A percentile compares a stretch with the other conserved stretches of the same genome.
Conservation (phyloP, 176 grass and related monocot species). For the Alloteropsis semialata region DNA sequence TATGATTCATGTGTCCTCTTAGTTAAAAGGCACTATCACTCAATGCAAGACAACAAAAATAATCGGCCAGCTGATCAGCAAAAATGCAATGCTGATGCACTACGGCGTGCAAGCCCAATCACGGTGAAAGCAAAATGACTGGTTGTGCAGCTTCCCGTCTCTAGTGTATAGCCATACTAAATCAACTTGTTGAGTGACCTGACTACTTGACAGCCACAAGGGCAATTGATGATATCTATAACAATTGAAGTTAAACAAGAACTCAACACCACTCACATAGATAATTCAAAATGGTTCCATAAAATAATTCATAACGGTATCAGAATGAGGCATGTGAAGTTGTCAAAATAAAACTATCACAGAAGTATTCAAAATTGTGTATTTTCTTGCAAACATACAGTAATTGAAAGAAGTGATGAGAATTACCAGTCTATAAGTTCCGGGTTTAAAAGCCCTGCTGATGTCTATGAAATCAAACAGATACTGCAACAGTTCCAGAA, state of each 20-base stretch:
- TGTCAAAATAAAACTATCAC: neutral
- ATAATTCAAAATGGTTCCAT: neutral
- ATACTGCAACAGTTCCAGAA: slow-evolving; percentile 53
- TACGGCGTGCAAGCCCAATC: neutral
- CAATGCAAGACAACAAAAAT: neutral
- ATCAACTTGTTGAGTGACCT: neutral
- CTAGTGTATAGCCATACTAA: neutral
- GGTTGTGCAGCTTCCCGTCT: neutral
- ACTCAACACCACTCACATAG: neutral
- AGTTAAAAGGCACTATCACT: neutral
- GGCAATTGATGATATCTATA: neutral
- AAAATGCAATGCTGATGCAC: neutral
- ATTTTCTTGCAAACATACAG: no score
- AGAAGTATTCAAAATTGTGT: neutral
- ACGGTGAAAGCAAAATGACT: neutral
- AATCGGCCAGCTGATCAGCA: neutral
- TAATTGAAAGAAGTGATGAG: slow-evolving; percentile 1
- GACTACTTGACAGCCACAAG: neutral
- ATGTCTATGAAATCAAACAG: slow-evolving; percentile 95
- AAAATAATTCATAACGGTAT: neutral
- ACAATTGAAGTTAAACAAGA: neutral
- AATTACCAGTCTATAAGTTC: slow-evolving; percentile 92
- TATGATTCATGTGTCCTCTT: neutral
- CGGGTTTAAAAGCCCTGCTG: slow-evolving; percentile 84
- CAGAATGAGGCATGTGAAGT: neutral